Conservation (phyloP, 768 basidiomycete species). For the Pleurotus djamor region DNA sequence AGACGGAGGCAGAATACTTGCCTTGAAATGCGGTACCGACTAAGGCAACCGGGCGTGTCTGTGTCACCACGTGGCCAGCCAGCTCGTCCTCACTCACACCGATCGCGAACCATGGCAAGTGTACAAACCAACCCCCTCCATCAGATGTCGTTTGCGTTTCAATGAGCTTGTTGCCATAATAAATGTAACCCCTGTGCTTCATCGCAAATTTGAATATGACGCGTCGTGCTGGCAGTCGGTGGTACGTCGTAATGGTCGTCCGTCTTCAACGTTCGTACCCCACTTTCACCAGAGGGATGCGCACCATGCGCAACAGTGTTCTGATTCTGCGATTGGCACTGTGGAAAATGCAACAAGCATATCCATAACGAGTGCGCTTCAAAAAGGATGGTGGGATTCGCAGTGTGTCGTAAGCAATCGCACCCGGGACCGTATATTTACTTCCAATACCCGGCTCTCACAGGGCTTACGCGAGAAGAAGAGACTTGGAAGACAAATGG, state of each 20-base stretch:
- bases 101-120: neutral
- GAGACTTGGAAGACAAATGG: neutral
- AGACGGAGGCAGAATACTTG: neutral
- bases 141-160: neutral
- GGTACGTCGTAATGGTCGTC: neutral
- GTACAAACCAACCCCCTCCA: too few relatives aligned
- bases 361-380: too few relatives aligned
- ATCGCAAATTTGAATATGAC: neutral
- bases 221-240: neutral
- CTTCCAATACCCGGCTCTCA: neutral
- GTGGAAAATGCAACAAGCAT: too few relatives aligned
- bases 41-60: neutral
- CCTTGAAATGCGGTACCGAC: slow-evolving; percentile 2
- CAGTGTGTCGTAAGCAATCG: neutral
- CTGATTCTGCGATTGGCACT: neutral
- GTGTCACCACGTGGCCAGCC: neutral
- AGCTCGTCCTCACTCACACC: neutral
- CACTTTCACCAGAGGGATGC: neutral
- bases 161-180: neutral
- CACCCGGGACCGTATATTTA: neutral
- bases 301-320: neutral
- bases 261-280: neutral
- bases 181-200: neutral
- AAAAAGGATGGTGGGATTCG: neutral
- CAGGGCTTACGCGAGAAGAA: neutral